Evolutionary conservation across 345 rosid species (phyloP).

Genomic region (Nasturtium officinale): DNA sequence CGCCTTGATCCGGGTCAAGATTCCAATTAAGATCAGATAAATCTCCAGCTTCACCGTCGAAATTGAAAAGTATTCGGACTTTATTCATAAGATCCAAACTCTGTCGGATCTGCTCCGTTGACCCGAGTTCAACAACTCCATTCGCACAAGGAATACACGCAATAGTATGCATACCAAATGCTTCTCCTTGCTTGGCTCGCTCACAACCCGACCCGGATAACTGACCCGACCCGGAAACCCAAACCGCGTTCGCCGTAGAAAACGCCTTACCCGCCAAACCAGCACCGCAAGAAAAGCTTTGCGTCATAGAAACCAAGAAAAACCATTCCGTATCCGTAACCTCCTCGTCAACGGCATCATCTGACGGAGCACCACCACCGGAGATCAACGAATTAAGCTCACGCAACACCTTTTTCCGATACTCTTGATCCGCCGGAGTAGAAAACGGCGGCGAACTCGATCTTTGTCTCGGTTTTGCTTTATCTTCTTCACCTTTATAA

Average conservation of each 20-base stretch:
- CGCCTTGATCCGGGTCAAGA: constrained; percentile 69
- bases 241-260: constrained; percentile 57
- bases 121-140: constrained; percentile 93
- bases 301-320: constrained; percentile 93
- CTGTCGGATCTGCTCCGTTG: constrained; percentile 73
- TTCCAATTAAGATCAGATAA: constrained; percentile 65
- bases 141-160: constrained; percentile 83
- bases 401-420: constrained; percentile 75
- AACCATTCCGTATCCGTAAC: constrained; percentile 99
- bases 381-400: constrained; percentile 90
- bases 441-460: constrained; percentile 40
- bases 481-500: constrained; percentile 87
- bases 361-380: constrained; percentile 50
- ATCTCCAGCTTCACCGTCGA: constrained; percentile 46
- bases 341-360: constrained; percentile 85
- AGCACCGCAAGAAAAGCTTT: constrained; percentile 71
- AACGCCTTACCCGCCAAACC: constrained; percentile 85
- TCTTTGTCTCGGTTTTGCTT: constrained; percentile 48
- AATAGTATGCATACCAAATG: constrained; percentile 80
- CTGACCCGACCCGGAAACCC: constrained; percentile 74
- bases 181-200: constrained; percentile 72
- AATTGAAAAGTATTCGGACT: constrained; percentile 73
- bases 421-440: constrained; percentile 71
- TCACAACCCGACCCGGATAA: constrained; percentile 69
- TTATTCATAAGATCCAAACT: constrained; percentile 83